Evolutionary conservation across 805 yeast species (phyloP).

Genomic region (Zygotorulaspora florentina): DNA sequence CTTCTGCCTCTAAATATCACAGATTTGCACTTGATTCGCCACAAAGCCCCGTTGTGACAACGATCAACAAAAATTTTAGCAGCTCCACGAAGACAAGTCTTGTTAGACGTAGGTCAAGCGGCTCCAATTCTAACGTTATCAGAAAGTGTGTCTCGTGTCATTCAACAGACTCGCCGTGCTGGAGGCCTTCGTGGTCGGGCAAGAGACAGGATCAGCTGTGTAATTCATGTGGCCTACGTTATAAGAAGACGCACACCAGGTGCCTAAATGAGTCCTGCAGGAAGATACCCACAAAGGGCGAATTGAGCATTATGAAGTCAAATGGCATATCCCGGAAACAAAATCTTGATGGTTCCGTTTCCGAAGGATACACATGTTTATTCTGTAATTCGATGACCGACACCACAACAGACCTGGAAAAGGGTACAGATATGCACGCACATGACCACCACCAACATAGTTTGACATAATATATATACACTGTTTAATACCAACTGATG

Average conservation of each 20-base stretch:
- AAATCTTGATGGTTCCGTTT: conserved; percentile 28
- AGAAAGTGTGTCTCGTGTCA: conserved; percentile 88
- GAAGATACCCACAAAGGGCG: conserved; percentile 94
- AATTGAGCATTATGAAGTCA: conserved; percentile 81
- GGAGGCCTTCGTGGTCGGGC: conserved; percentile 95
- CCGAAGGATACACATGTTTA: conserved; percentile 47
- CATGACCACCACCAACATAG: not conserved
- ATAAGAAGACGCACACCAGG: conserved; percentile 89
- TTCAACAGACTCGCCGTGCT: conserved; percentile 88
- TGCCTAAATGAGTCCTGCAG: conserved; percentile 73
- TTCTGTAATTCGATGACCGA: conserved; percentile 34
- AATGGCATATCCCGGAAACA: conserved; percentile 47
- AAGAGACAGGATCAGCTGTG: conserved; percentile 89
- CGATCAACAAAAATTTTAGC: conserved; percentile 6
- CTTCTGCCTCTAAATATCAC: conserved; percentile 19
- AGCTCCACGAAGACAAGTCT: conserved; percentile 9
- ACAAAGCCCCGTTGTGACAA: conserved; percentile 15
- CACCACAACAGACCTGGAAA: conserved; percentile 10
- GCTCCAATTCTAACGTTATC: conserved; percentile 12
- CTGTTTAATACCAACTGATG: no score
- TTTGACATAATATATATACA: not conserved
- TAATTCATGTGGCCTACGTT: conserved; percentile 92
- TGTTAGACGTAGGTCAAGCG: conserved; percentile 14
- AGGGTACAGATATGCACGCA: not conserved
- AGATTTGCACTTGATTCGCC: conserved; percentile 23